Base-by-base conservation (phyloP, 2,329 filamentous ascomycete species). In the Aureobasidium melanogenum region DNA sequence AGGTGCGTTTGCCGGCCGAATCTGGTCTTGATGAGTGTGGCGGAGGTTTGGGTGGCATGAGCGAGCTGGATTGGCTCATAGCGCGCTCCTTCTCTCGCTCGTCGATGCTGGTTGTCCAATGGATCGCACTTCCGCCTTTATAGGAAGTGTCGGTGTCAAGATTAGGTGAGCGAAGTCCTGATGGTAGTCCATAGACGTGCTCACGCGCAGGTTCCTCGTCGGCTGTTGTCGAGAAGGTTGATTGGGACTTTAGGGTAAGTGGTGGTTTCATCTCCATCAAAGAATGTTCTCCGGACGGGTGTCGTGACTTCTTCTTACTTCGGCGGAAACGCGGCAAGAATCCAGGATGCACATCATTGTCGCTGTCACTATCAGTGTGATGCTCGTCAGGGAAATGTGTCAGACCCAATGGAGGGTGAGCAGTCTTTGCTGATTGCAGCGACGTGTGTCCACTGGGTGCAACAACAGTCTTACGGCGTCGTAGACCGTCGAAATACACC, bases 401-500 rank as follows among this genome's bases (percentile, higher is more conserved):
- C 89, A 96, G 95, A 51, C 93, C 93, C 9, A 96, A 76, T 0
- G 91, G 91, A 1, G 88, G 89, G 69, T 94, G 89, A 0, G 80
- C 66, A 0, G 79, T 81, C 66, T 79, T 83, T 67, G 74, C 69
- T 22, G 75, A 76, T 47, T 73, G 71, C 17, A 82, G 67, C 5
- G 77, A 76, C 68, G 71, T 74, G 52, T 65, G 75, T 9, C 46
- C 46, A 32, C 77, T 77, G 43, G 77, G 71, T 26, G 77, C 78
- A 22, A 81, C 65, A 47, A 84, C 72, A 2, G 84, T 87, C 70
- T 79, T 84, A 57, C 94, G 82, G 67, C 91, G 82, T 68, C 93
- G 83, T 56, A 99, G 76, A 5, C 94, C 94, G 74, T 97, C 94
- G 87, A 91, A 99, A 74, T 97, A 91, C 64, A 90, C 88, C 32